Percentiles rank a stretch among this genome's conserved stretches.
phyloP scores from a whole-genome alignment of 2,329 filamentous ascomycete genomes.

The Diaporthe sp. region DNA sequence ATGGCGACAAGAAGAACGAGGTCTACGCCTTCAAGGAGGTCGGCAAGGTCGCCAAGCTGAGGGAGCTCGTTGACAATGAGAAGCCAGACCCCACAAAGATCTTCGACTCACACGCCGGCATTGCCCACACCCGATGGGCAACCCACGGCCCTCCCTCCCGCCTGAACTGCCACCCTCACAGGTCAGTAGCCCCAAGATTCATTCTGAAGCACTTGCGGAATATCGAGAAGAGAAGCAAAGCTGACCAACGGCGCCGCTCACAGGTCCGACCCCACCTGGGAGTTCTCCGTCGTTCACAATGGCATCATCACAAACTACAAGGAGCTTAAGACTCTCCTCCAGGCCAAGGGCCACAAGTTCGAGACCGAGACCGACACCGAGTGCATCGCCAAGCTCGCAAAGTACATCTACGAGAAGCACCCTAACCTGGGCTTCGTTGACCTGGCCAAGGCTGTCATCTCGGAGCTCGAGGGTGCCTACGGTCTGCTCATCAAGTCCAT shows the following conservation, averaged over 20 bases:
- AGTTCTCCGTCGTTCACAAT: slow-evolving; percentile 98
- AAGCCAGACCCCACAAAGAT: slow-evolving; percentile 90
- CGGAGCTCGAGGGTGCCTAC: slow-evolving; percentile 97
- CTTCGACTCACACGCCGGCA: slow-evolving; percentile 98
- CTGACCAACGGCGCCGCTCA: slow-evolving; percentile 24
- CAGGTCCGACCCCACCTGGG: slow-evolving; percentile 94
- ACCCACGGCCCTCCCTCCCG: slow-evolving; percentile 96
- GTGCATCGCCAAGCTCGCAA: slow-evolving; percentile 98
- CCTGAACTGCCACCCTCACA: slow-evolving; percentile 97
- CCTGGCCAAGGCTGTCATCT: slow-evolving; percentile 96
- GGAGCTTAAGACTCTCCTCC: slow-evolving; percentile 94
- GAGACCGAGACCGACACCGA: slow-evolving; percentile 99
- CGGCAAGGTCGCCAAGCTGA: slow-evolving; percentile 97
- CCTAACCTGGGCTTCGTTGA: slow-evolving; percentile 96
- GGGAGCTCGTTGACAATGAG: slow-evolving; percentile 88
- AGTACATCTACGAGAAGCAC: slow-evolving; percentile 97
- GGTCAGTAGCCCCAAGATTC: slow-evolving; percentile 68
- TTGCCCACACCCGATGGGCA: slow-evolving; percentile 99
- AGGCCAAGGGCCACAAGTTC: slow-evolving; percentile 96
- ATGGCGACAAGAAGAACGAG: slow-evolving; percentile 99
- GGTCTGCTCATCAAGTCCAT: slow-evolving; percentile 98
- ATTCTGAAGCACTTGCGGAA: background rate
- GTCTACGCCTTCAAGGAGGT: slow-evolving; percentile 99
- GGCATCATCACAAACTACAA: slow-evolving; percentile 99
- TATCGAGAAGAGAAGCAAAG: background rate